phyloP scores from a whole-genome alignment of 176 grass and related monocot species.

The Melocanna baccifera region DNA sequence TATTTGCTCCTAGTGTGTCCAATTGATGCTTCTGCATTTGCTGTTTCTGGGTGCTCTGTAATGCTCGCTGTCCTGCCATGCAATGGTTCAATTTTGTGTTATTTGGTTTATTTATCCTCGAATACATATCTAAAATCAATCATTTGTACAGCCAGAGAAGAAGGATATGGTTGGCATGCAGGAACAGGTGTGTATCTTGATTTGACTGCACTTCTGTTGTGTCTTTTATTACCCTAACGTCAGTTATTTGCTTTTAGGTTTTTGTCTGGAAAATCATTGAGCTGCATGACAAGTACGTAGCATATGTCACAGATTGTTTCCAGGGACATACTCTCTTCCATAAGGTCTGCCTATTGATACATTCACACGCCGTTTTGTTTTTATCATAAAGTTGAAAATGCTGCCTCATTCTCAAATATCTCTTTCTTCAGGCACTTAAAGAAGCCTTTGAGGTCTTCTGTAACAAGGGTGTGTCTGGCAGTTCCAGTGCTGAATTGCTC shows the following conservation, averaged over 20 bases:
- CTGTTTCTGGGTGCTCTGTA: not conserved
- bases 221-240: not conserved
- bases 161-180: constrained; percentile 83
- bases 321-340: constrained; percentile 95
- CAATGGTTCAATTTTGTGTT: not conserved
- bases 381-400: not conserved
- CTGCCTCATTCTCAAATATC: not conserved
- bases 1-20: not conserved
- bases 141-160: constrained; percentile 66
- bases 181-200: constrained; percentile 66
- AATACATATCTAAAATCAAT: not conserved
- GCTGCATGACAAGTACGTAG: constrained; percentile 93
- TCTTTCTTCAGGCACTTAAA: constrained; percentile 71
- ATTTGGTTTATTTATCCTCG: not conserved
- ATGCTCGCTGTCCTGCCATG: not conserved
- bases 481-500: constrained; percentile 84
- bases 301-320: constrained; percentile 89
- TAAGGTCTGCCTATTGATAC: constrained; percentile 52
- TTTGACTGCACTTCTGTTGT: not conserved
- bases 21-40: not conserved
- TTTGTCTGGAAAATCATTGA: constrained; percentile 97
- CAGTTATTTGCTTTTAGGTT: constrained; percentile 48
- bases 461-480: constrained; percentile 91
- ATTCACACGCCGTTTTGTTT: not conserved
- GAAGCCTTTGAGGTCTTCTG: constrained; percentile 99